A percentile compares a stretch with the other conserved stretches of the same genome.
These are phyloP conservation scores for Pseudocercospora crystallina DNA, from an alignment of 2,329 filamentous ascomycete species.

Conservation along the genomic window DNA sequence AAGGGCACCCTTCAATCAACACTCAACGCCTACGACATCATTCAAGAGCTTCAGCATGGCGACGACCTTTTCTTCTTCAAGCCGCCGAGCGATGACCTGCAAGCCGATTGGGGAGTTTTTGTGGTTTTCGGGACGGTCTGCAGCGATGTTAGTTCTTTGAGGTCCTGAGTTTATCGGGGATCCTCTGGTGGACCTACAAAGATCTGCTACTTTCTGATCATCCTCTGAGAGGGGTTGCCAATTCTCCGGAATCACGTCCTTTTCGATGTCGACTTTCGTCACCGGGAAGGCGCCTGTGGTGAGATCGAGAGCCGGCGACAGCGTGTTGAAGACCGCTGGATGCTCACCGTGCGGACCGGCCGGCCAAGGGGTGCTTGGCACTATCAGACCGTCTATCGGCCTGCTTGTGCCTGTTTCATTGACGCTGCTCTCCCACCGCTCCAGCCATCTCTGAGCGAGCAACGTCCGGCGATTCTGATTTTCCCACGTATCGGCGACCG, in stretches of 20 bases:
- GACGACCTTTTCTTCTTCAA: constrained; percentile 56
- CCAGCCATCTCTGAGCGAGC: constrained; percentile 15
- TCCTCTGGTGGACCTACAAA: constrained; percentile 7
- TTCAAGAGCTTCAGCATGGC: constrained; percentile 39
- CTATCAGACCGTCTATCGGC: constrained; percentile 20
- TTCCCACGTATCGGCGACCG: constrained; percentile 18
- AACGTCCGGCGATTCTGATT: constrained; percentile 10
- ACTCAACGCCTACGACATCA: constrained; percentile 9
- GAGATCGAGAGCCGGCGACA: constrained; percentile 16
- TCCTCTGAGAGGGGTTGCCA: constrained; percentile 12
- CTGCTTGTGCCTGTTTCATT: constrained; percentile 11
- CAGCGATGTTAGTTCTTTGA: constrained; percentile 12
- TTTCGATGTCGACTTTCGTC: constrained; percentile 20
- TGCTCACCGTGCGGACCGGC: constrained; percentile 16
- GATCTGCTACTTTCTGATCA: constrained; percentile 14
- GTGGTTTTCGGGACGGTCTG: constrained; percentile 42
- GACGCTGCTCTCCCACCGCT: constrained; percentile 15
- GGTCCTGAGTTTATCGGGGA: too few species aligned
- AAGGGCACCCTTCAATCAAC: background rate
- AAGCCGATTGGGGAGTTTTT: constrained; percentile 52
- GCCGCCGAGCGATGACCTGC: constrained; percentile 55
- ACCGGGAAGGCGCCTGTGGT: constrained; percentile 20
- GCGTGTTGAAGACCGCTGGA: constrained; percentile 11
- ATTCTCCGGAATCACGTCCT: constrained; percentile 9
- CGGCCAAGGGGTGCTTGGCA: constrained; percentile 17